phyloP scores from a whole-genome alignment of 345 rosid species.

The Melastoma malabathricum region DNA sequence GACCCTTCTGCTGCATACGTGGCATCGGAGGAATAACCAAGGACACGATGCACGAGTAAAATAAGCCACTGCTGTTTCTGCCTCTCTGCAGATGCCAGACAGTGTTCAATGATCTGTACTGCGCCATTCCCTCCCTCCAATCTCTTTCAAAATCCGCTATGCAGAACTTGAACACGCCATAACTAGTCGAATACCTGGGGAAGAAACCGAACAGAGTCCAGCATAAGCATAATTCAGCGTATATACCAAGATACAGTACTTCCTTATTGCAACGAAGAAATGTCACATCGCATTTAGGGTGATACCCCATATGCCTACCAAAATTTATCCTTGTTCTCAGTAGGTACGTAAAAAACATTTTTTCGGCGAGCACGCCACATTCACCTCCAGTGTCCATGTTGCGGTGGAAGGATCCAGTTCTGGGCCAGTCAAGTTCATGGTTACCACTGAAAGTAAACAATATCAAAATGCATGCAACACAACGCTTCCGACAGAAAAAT shows the following conservation, averaged over 20 bases:
- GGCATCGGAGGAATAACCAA: conserved; percentile 48
- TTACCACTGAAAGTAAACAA: conserved; percentile 36
- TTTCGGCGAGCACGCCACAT: conserved; percentile 43
- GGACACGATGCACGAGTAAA: conserved; percentile 63
- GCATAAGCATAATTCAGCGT: too few relatives aligned
- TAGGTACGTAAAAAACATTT: conserved; percentile 38
- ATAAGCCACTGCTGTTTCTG: conserved; percentile 79
- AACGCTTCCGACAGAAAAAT: background rate
- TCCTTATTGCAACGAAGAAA: too few relatives aligned
- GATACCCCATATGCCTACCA: conserved; percentile 22
- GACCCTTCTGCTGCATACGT: conserved; percentile 45
- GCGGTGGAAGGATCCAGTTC: conserved; percentile 44
- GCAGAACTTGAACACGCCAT: conserved; percentile 75
- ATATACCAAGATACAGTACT: too few relatives aligned
- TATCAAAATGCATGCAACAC: background rate
- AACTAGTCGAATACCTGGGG: conserved; percentile 56
- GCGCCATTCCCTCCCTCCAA: conserved; percentile 76
- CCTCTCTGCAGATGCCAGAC: conserved; percentile 63
- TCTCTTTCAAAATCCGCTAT: conserved; percentile 72
- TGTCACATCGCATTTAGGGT: too few relatives aligned
- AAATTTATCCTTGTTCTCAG: conserved; percentile 48
- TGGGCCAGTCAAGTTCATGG: conserved; percentile 76
- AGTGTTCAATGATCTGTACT: conserved; percentile 46
- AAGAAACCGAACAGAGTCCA: background rate
- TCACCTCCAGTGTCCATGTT: conserved; percentile 39